Evolutionary conservation across 23 red algal species (phyloP).

Genomic region (Chondrus crispus): DNA sequence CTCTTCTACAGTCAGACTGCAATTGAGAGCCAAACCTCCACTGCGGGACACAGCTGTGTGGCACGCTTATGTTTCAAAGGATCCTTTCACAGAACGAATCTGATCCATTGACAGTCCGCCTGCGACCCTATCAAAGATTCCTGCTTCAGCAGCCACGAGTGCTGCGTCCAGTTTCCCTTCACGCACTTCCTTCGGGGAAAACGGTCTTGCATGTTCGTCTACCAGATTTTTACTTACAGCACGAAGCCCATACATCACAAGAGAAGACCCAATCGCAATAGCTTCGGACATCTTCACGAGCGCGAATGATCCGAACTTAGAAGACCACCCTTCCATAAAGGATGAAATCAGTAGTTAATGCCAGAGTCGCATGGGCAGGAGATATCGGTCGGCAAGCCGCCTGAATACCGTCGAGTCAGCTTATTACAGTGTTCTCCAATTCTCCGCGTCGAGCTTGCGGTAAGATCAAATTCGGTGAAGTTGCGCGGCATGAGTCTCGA

Average conservation of each 20-base stretch:
- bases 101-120: slow-evolving; percentile 54
- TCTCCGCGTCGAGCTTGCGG: not conserved
- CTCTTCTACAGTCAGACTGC: slow-evolving; percentile 40
- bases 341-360: slow-evolving; percentile 38
- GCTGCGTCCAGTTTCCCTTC: slow-evolving; percentile 56
- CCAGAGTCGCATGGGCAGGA: slow-evolving; percentile 57
- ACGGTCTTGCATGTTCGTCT: slow-evolving; percentile 25
- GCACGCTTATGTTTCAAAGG: slow-evolving; percentile 48
- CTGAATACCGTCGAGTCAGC: not conserved
- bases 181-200: slow-evolving; percentile 46
- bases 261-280: slow-evolving; percentile 47
- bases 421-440: too few relatives aligned
- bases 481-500: not conserved
- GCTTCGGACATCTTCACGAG: slow-evolving; percentile 58
- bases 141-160: slow-evolving; percentile 55
- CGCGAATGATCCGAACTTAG: slow-evolving; percentile 51
- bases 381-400: slow-evolving; percentile 17
- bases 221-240: slow-evolving; percentile 22
- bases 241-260: slow-evolving; percentile 35
- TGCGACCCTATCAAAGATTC: slow-evolving; percentile 62
- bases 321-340: slow-evolving; percentile 48
- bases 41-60: not conserved
- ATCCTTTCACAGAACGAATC: slow-evolving; percentile 39
- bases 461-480: not conserved
- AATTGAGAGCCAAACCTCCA: slow-evolving; percentile 3